A percentile compares a stretch with the other conserved stretches of the same genome.
Evolutionary conservation across 106 monocot species (phyloP).

Genomic region (Apostasia shenzhenica): DNA sequence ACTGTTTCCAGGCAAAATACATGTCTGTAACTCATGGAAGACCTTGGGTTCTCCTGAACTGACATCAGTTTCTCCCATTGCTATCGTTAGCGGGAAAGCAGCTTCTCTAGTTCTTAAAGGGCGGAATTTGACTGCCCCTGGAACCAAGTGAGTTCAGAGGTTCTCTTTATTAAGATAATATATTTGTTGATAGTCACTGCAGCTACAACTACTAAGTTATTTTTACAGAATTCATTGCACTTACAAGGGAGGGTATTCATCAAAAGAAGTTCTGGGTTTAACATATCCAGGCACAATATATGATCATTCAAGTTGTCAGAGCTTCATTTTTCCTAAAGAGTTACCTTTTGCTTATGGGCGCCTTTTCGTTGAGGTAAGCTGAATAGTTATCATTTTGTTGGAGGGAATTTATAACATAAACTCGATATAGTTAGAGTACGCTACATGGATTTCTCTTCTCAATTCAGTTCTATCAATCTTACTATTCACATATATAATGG

Average conservation of each 20-base stretch:
- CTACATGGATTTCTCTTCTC: not conserved
- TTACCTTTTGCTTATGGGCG: conserved; percentile 39
- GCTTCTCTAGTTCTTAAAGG: conserved; percentile 67
- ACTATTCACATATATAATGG: not conserved
- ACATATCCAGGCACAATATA: conserved; percentile 39
- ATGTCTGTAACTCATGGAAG: conserved; percentile 70
- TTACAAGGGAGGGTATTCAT: conserved; percentile 40
- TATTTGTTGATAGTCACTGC: no score
- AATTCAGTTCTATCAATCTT: not conserved
- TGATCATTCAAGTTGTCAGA: conserved; percentile 39
- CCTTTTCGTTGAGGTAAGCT: conserved; percentile 55
- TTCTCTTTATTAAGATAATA: no score
- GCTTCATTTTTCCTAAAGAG: conserved; percentile 35
- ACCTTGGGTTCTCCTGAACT: conserved; percentile 83
- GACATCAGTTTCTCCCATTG: conserved; percentile 74
- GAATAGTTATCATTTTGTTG: not conserved
- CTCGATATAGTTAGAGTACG: not conserved
- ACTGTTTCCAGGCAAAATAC: conserved; percentile 49
- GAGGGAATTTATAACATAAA: not conserved
- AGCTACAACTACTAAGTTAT: not conserved
- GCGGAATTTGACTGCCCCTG: conserved; percentile 73
- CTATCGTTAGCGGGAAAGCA: conserved; percentile 77
- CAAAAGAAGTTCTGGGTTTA: conserved; percentile 48
- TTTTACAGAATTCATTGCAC: conserved; percentile 57
- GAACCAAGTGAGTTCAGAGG: conserved; percentile 64